Evolutionary conservation across 768 basidiomycete genomes (phyloP), one percentile per base, ranked within the genome.

Genomic region (Leccinum aurantiacum): DNA sequence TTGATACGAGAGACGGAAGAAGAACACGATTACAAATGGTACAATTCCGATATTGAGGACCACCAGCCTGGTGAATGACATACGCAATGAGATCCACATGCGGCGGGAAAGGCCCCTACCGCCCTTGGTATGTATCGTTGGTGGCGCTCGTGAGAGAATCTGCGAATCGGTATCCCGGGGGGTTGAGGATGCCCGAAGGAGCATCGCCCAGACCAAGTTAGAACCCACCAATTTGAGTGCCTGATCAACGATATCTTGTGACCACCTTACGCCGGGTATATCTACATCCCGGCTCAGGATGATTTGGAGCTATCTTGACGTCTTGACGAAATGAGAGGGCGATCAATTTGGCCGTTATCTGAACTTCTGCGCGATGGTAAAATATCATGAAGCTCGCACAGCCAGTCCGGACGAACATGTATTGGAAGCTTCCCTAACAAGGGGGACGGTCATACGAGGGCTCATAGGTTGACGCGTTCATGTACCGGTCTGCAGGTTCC

Each of bases 71-170:
- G 38, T 1, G 44, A 19, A 33, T 17, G 54, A 61, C 60, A 57
- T 66, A 50, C 58, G 53, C 41, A 57, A 65, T 54, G 10, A 58
- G 58, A 63, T 60, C 48, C 54, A 52, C 27, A 50, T 54, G 37
- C 2, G 24, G 31, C n/a, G 22, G 46, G 41, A n/a, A 56, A 41
- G 9, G 17, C 17, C 7, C 53, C 54, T 57, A 41, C 63, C 49
- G 14, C 44, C 44, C 19, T 46, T 55, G 51, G 57, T 24, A 25
- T 19, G 44, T 19, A 46, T 46, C 44, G 29, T 17, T n/a, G n/a
- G 55, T 17, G 52, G 55, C 24, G n/a, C 41, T 49, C 64, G 69
- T 69, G 69, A 69, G 67, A 69, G 65, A 57, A 71, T 71, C 67
- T 60, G 67, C 61, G 57, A 59, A 64, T 56, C 56, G 51, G 59